phyloP scores from a whole-genome alignment of 495 filamentous ascomycete species.

The Evernia prunastri region DNA sequence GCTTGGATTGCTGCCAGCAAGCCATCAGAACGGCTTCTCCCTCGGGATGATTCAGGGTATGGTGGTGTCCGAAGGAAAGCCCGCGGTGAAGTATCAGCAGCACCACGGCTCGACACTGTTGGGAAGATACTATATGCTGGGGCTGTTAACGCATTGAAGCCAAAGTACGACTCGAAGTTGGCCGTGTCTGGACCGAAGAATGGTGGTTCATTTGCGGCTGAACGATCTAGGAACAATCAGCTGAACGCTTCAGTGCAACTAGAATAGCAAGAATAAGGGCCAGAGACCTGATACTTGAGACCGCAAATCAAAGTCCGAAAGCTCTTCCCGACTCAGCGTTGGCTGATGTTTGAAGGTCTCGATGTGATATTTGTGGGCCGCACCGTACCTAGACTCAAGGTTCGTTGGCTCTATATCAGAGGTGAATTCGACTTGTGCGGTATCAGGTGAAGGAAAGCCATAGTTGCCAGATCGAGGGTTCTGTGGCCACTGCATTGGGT shows the following conservation, averaged over 20 bases:
- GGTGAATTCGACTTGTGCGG: neutral
- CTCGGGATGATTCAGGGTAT: neutral
- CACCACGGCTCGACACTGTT: neutral
- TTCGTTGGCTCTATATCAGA: neutral
- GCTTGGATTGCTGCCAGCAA: conserved; percentile 7
- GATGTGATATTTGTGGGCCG: neutral
- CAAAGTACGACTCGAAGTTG: neutral
- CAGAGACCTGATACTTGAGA: neutral
- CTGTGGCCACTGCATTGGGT: neutral
- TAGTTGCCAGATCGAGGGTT: neutral
- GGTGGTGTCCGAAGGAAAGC: conserved; percentile 7
- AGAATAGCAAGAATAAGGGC: neutral
- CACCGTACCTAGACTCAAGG: neutral
- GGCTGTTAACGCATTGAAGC: neutral
- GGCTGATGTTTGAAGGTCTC: neutral
- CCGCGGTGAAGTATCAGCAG: conserved; percentile 7
- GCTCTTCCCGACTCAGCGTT: neutral
- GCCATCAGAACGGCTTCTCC: conserved; percentile 14
- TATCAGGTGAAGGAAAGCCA: neutral
- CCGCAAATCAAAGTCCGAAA: neutral
- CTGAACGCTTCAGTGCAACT: neutral
- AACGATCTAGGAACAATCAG: neutral
- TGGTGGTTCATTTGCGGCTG: neutral
- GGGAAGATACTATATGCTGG: neutral
- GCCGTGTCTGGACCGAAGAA: neutral